These are phyloP conservation scores for Tuber melanosporum DNA, from an alignment of 495 filamentous ascomycete genomes.

Conservation along the genomic window DNA sequence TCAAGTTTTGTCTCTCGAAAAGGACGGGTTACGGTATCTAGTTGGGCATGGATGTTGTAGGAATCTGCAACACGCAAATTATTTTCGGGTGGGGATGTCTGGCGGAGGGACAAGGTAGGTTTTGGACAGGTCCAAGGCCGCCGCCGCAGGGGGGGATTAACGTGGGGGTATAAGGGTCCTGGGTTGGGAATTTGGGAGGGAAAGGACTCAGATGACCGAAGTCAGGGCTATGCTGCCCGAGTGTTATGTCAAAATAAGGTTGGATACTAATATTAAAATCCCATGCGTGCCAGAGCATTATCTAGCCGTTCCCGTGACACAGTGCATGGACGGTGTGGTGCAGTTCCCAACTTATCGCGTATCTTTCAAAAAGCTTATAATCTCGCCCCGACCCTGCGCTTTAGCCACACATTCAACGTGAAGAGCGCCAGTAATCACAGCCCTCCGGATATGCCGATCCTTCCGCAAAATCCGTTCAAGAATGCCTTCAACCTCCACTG, in stretches of 20 bases:
- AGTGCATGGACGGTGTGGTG: neutral
- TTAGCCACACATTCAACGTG: constrained; percentile 51
- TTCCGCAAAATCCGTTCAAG: constrained; percentile 42
- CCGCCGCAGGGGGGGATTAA: neutral
- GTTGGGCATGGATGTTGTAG: neutral
- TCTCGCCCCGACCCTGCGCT: constrained; percentile 44
- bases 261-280: neutral
- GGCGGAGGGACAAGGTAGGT: neutral
- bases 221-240: neutral
- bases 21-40: neutral
- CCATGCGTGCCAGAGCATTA: neutral
- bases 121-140: neutral
- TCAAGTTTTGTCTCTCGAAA: neutral
- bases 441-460: constrained; percentile 16
- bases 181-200: too few species aligned
- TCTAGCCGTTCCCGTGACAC: neutral
- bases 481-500: constrained; percentile 44
- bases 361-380: constrained; percentile 40
- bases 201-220: neutral
- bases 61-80: neutral
- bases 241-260: neutral
- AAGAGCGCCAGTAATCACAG: constrained; percentile 48
- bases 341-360: neutral
- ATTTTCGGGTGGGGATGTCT: neutral
- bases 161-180: neutral